Evolutionary conservation across 108 stramenopile species (phyloP), one percentile per base, ranked within the genome.

Genomic region (Cyclotella sp.): DNA sequence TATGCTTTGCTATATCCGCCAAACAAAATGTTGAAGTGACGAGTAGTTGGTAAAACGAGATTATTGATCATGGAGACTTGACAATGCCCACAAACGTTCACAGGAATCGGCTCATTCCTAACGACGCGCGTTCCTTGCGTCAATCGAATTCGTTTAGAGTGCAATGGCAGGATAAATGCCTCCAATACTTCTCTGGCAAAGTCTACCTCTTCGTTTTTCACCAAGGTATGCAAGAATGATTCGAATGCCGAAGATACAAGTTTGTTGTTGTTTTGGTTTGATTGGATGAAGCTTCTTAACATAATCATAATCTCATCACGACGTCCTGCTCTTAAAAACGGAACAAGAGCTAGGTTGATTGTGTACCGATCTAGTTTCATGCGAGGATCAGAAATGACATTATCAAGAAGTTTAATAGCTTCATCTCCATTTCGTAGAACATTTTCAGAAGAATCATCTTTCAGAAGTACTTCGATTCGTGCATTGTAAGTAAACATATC

Each of bases 21-120:
- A 19, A 95, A 47, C 9, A 95, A 55, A 39, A 90, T 81, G 64
- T 92, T 95, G 85, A 90, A 95, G 49, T 91, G 91, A 41, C 85
- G 75, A 11, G 81, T 87, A 49, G 59, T 68, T 8, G 91, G 89
- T 34, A 53, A 34, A 58, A 84, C 76, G 22, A 40, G 49, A 22
- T 47, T 45, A 63, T 42, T 16, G 58, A 39, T 51, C 63, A 26
- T 15, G 64, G 26, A 40, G 45, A 49, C 28, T 15, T 12, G 29
- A 21, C 21, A n/a, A 47, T 34, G 34, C 6, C 34, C 34, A 34
- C 6, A 2, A 2, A 34, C 6, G 34, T 34, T 6, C 34, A 34
- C 34, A 2, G 6, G 40, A 29, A 22, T 43, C 60, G 64, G 21
- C 18, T 39, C 76, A 27, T 3, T 13, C 16, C 55, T 52, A 24